Evolutionary conservation across 768 basidiomycete species (phyloP), one percentile per base, ranked within the genome.

Genomic region (Pisolithus orientalis): DNA sequence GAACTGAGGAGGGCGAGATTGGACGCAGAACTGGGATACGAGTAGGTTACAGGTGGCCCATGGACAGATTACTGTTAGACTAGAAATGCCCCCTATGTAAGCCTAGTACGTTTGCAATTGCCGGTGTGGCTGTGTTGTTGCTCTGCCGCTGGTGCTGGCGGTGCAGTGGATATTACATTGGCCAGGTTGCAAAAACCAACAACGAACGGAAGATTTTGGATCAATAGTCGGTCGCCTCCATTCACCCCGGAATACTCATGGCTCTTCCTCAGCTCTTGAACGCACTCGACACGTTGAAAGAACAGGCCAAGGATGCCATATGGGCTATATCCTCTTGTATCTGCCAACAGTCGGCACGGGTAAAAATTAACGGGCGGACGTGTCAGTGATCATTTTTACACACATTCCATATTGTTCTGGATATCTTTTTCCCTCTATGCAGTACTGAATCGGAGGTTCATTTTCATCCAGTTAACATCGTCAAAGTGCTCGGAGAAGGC

Each of bases 311-410:
- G 62, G 91, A 94, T 64, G 86, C 87, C 1, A 65, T 93, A 11
- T 88, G 82, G 77, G 88, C 87, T 8, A 70, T 94, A 25, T 83
- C 90, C 0, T 87, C 87, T 10, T 90, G 90, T 67, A 66, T 90
- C 38, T 91, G 85, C 71, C 80, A 83, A 64, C 86, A 83, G 64
- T 80, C 90, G 42, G 86, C 92, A 14, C 91, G 84, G 53, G 78
- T 97, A 54, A 96, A 98, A 74, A 94, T 99, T 55, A 96, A 95
- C 60, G 95, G 95, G 37, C 80, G 95, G 59, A 90, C 91, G 39
- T 98, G 89, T 90, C 59, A 76, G 85, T 78, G 52, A 47, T 54
- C 44, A 29, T 45, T 17, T 34, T 50, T 29, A 50, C 49, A 37
- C 1, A n/a, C 42, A 39, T 29, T 44, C 45, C 49, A 49, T 42